Percentiles rank a stretch among this genome's conserved stretches.
phyloP scores from a whole-genome alignment of 1,284 basidiomycete species.

The Sanguinoderma infundibulare region DNA sequence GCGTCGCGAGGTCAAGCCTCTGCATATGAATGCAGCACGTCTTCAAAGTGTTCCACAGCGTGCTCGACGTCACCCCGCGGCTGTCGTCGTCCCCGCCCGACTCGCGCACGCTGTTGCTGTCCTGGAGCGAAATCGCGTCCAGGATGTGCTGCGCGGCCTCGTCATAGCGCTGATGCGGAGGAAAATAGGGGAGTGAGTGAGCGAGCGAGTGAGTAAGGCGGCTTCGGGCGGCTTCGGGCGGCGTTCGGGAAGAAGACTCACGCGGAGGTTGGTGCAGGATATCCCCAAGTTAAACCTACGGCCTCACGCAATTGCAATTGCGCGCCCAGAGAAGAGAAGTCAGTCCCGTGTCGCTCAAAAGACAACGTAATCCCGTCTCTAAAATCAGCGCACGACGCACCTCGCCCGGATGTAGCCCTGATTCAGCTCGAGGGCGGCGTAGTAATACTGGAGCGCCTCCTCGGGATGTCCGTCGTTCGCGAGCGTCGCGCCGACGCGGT shows the following conservation, averaged over 20 bases:
- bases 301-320: neutral
- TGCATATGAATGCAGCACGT: slow-evolving; percentile 81
- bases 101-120: slow-evolving; percentile 72
- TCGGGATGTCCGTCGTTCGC: slow-evolving; percentile 89
- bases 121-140: slow-evolving; percentile 86
- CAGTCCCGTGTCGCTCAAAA: neutral
- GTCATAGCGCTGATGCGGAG: slow-evolving; percentile 66
- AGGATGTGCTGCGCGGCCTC: slow-evolving; percentile 87
- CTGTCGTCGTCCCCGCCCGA: slow-evolving; percentile 48
- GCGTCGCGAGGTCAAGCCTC: slow-evolving; percentile 69
- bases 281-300: slow-evolving; percentile 89
- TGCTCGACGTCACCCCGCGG: slow-evolving; percentile 74
- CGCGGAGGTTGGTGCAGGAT: slow-evolving; percentile 85
- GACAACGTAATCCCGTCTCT: neutral
- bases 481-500: slow-evolving; percentile 94
- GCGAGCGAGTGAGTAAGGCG: neutral
- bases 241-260: slow-evolving; percentile 44
- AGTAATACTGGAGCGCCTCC: slow-evolving; percentile 90
- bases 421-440: slow-evolving; percentile 87
- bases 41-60: slow-evolving; percentile 86
- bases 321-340: too few relatives aligned
- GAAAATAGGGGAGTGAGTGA: slow-evolving; percentile 2
- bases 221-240: neutral
- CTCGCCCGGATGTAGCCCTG: slow-evolving; percentile 93
- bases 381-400: slow-evolving; percentile 40